Evolutionary conservation across 306 rosid species (phyloP).

Genomic region (Amphicarpaea edgeworthii): DNA sequence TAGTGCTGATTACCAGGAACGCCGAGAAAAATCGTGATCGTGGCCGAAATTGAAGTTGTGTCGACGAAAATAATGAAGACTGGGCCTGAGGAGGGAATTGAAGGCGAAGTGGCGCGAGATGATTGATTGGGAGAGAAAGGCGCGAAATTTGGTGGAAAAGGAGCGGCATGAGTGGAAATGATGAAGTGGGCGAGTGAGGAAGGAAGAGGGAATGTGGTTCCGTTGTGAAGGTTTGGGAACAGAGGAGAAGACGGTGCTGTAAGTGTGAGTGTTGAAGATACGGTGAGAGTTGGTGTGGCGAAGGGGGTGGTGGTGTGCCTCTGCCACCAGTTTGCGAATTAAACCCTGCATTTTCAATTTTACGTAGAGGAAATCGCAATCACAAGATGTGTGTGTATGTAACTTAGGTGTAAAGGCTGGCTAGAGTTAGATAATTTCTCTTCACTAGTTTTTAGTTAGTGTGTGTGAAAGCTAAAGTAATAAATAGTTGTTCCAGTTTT

Average conservation of each 20-base stretch:
- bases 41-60: constrained; percentile 47
- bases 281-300: constrained; percentile 26
- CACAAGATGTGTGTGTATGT: neutral
- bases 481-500: too few species aligned
- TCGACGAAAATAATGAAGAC: constrained; percentile 51
- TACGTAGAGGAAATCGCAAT: neutral
- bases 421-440: too few species aligned
- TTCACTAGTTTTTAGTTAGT: too few species aligned
- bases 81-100: constrained; percentile 50
- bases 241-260: constrained; percentile 42
- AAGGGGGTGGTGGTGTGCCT: constrained; percentile 30
- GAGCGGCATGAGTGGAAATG: constrained; percentile 52
- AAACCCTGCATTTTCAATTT: constrained; percentile 60
- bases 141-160: constrained; percentile 47
- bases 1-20: constrained; percentile 56
- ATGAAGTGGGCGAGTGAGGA: constrained; percentile 16
- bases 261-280: constrained; percentile 44
- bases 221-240: constrained; percentile 39
- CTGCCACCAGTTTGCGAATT: constrained; percentile 48
- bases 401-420: too few species aligned
- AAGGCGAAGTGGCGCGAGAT: constrained; percentile 40
- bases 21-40: constrained; percentile 22
- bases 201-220: constrained; percentile 42
- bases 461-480: too few species aligned
- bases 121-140: constrained; percentile 55